Evolutionary conservation across 192 early-diverging fungal genomes (phyloP), one percentile per base, ranked within the genome.

Genomic region (Coemansia sp.): DNA sequence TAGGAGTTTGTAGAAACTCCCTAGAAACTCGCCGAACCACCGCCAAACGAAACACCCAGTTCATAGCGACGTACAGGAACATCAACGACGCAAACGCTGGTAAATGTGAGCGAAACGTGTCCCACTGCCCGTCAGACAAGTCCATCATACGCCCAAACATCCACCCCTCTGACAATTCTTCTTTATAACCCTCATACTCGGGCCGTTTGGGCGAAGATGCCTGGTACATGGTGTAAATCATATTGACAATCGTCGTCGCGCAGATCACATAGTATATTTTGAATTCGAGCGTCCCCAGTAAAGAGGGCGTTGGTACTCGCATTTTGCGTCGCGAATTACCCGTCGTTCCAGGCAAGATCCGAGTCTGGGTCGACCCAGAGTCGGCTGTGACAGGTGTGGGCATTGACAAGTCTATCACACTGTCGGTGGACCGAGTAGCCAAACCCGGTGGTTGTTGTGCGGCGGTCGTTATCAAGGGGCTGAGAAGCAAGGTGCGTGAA

Each of bases 251-350:
- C 1, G 79, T 77, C 2, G 85, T 67, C 21, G 75, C 42, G 55
- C 92, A 89, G 23, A 84, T 55, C 37, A 89, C 42, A 67, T 92
- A 93, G 74, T 95, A 93, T 26, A 87, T 38, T 71, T 90, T 90
- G 80, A 95, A 94, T 76, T 95, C 93, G 30, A 66, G 42, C 4
- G 89, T 92, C 16, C 83, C 70, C 80, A 89, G 85, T 7, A 86
- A 80, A 16, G 91, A 87, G 7, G 86, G 79, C 32, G 76, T 70
- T 2, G 87, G 85, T 32, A 43, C 70, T 87, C 96, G 95, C 94
- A 95, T 87, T 93, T 92, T 55, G 92, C 96, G 76, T 19, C 67
- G 71, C 11, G 75, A 68, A 35, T 42, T 14, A 23, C 57, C 40
- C 16, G 68, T 76, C 60, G 71, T 70, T 23, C 70, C 67, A 30